Base-by-base conservation (phyloP, 331 rosid species). In the Arachis monticola region DNA sequence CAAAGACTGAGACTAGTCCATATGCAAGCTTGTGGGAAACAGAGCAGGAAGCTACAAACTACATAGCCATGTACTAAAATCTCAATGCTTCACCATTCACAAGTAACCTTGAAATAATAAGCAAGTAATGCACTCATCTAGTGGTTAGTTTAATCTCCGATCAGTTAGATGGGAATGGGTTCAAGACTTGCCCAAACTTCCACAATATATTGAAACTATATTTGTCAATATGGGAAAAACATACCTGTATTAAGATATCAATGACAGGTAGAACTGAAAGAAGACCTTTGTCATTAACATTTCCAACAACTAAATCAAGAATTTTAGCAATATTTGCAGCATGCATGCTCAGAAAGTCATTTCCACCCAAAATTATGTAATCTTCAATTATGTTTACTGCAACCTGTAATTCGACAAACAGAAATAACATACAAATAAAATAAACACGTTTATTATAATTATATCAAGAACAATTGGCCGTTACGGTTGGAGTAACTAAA, bases 241-340 rank as follows among this genome's bases (percentile, higher is more conserved):
- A 60, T 84, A 86, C 98, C 97, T 88, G 99, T 79, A 94, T 75
- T 72, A 94, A 88, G 80, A 89, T 85, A 77, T 92, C 97, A 87
- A 94, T 80, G 76, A 88, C 91, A 11, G 97, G 99, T 82, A 94
- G 85, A 70, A 84, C 77, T 60, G 97, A 88, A 77, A 90, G 88
- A 59, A 94, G 77, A 38, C 99, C 99, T 82, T 60, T 90, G 79
- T 92, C 91, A 66, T 87, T 94, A 79, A 94, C 99, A 90, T 90
- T 91, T 73, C 97, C 99, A 8, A 90, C 89, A 86, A 91, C 72
- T 67, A 86, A 75, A 85, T 94, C 99, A 77, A 94, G 89, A 87
- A 90, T 86, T 82, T 85, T 92, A 84, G 97, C 93, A 72, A 91
- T 83, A 81, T 77, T 85, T 53, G 97, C 73, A 65, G 90, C 95